These are phyloP conservation scores for Ceratocystis eucalypticola DNA, from an alignment of 2,329 filamentous ascomycete species.

Conservation along the genomic window DNA sequence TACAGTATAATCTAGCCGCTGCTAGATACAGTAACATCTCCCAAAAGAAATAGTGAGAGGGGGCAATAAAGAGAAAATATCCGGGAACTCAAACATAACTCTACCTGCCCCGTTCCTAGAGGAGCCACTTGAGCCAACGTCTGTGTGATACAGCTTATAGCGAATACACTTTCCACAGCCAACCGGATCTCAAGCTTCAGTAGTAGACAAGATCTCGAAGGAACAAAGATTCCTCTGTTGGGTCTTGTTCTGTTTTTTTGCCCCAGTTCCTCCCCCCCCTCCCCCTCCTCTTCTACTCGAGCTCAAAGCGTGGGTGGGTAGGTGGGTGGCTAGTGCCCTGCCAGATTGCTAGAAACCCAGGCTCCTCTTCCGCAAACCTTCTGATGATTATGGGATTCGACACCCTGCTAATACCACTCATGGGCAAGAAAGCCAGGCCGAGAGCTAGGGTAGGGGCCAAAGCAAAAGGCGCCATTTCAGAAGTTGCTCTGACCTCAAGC, in stretches of 20 bases:
- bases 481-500: conserved; percentile 2
- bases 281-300: too few species aligned
- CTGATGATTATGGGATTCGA: not conserved
- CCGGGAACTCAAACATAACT: too few species aligned
- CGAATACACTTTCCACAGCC: not conserved
- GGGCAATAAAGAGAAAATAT: not conserved
- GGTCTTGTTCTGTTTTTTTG: not conserved
- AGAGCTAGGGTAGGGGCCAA: not conserved
- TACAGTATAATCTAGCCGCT: not conserved
- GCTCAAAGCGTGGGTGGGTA: not conserved
- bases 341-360: not conserved
- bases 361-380: not conserved
- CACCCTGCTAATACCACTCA: not conserved
- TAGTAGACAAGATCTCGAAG: not conserved
- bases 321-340: conserved; percentile 3
- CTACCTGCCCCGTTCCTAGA: not conserved
- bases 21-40: not conserved
- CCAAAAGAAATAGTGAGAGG: not conserved
- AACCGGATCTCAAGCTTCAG: not conserved
- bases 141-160: not conserved
- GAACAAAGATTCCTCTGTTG: conserved; percentile 1
- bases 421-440: not conserved
- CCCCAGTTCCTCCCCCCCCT: not conserved
- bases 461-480: not conserved
- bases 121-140: not conserved